These are phyloP conservation scores for Taphrina wiesneri DNA, from an alignment of 1,139 yeast genomes.

Conservation along the genomic window DNA sequence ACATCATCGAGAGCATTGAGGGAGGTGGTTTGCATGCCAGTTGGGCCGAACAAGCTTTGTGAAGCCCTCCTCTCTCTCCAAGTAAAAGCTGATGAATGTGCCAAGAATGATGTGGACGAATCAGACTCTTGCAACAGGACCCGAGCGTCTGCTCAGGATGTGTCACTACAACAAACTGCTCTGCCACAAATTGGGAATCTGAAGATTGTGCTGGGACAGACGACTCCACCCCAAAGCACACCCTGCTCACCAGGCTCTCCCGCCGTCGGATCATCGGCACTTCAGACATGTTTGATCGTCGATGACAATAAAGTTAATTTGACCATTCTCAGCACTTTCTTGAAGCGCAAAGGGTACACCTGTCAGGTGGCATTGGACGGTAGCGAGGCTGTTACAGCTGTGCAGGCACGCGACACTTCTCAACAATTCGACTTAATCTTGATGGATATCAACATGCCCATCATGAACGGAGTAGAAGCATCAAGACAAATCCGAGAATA, in stretches of 20 bases:
- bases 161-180: not conserved
- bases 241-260: not conserved
- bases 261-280: not conserved
- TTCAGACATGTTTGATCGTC: constrained; percentile 8
- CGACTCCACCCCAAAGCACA: not conserved
- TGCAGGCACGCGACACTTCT: not conserved
- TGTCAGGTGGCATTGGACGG: constrained; percentile 22
- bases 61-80: not conserved
- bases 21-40: not conserved
- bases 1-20: not conserved
- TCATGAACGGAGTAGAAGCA: constrained; percentile 22
- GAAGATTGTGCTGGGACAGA: not conserved
- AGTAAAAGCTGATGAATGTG: not conserved
- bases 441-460: constrained; percentile 30
- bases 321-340: constrained; percentile 13
- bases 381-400: not conserved
- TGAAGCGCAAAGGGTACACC: constrained; percentile 12
- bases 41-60: not conserved
- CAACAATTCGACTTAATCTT: constrained; percentile 18
- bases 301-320: constrained; percentile 30
- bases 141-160: not conserved
- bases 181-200: not conserved
- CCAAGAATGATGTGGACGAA: not conserved
- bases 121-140: not conserved
- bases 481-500: not conserved